Conservation (phyloP, 2,329 filamentous ascomycete species). For the Aspergillus fumigatiaffinis region DNA sequence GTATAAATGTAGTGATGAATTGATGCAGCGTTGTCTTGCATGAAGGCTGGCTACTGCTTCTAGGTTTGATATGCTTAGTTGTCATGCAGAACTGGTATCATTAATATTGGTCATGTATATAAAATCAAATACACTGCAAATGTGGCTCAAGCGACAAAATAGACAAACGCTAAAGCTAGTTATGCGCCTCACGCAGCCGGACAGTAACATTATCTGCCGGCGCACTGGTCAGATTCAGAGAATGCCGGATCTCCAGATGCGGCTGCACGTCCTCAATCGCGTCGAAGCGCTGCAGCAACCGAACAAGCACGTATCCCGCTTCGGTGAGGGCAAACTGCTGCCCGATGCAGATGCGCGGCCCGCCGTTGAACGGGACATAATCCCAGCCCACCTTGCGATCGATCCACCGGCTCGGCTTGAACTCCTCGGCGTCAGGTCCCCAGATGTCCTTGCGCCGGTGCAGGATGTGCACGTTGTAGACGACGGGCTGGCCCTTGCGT, state of each 20-base stretch:
- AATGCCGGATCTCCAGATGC: neutral
- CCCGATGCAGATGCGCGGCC: constrained; percentile 69
- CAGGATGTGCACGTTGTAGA: constrained; percentile 67
- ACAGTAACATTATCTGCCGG: neutral
- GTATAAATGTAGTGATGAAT: neutral
- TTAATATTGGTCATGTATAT: neutral
- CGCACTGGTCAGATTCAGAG: neutral
- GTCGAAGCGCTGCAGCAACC: constrained; percentile 69
- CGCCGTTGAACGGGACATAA: constrained; percentile 73
- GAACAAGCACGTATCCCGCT: constrained; percentile 61
- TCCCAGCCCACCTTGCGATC: constrained; percentile 62
- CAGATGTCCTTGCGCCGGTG: constrained; percentile 60
- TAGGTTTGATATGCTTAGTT: neutral
- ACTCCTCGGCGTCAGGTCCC: constrained; percentile 48
- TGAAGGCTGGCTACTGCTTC: neutral
- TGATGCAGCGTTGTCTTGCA: neutral
- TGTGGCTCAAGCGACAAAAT: too few species aligned
- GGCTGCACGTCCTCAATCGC: constrained; percentile 46
- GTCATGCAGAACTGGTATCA: neutral
- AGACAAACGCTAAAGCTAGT: neutral
- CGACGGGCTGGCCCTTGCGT: constrained; percentile 61
- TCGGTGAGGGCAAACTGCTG: constrained; percentile 80
- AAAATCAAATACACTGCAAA: neutral
- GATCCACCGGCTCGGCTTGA: constrained; percentile 67
- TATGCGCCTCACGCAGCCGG: neutral